Conservation (phyloP, 2,329 filamentous ascomycete genomes). For the Cercospora citrullina region DNA sequence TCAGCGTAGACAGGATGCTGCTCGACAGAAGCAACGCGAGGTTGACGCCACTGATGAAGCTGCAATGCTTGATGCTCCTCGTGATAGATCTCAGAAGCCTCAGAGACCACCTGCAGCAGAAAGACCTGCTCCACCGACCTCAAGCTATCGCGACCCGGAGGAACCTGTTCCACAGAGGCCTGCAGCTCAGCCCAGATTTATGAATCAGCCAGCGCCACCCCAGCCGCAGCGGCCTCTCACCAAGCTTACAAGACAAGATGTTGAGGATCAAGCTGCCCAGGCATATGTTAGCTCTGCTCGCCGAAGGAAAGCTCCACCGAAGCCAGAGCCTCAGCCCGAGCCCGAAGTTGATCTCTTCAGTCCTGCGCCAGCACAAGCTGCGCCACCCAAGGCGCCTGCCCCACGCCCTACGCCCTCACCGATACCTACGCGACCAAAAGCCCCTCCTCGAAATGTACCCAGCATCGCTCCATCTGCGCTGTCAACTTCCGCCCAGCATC, state of each 20-base stretch:
- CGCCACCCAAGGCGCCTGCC: conserved; percentile 15
- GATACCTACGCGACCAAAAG: conserved; percentile 47
- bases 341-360: conserved; percentile 41
- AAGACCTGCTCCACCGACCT: conserved; percentile 18
- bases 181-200: conserved; percentile 43
- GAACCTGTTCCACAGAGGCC: conserved; percentile 41
- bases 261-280: conserved; percentile 78
- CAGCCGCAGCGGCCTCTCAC: conserved; percentile 43
- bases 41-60: conserved; percentile 57
- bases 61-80: conserved; percentile 69
- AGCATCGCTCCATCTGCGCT: conserved; percentile 67
- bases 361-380: conserved; percentile 24
- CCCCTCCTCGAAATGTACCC: conserved; percentile 62
- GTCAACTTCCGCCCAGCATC: conserved; percentile 73
- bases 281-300: conserved; percentile 86
- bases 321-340: conserved; percentile 33
- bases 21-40: conserved; percentile 28
- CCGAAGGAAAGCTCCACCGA: conserved; percentile 66
- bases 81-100: conserved; percentile 54
- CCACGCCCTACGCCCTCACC: conserved; percentile 40
- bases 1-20: conserved; percentile 33
- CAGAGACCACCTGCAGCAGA: conserved; percentile 34
- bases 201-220: conserved; percentile 43
- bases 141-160: conserved; percentile 32
- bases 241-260: conserved; percentile 69